Percentiles rank a stretch among this genome's conserved stretches.
Evolutionary conservation across 23 red algal genomes (phyloP).

Genomic region (Gracilaria domingensis): DNA sequence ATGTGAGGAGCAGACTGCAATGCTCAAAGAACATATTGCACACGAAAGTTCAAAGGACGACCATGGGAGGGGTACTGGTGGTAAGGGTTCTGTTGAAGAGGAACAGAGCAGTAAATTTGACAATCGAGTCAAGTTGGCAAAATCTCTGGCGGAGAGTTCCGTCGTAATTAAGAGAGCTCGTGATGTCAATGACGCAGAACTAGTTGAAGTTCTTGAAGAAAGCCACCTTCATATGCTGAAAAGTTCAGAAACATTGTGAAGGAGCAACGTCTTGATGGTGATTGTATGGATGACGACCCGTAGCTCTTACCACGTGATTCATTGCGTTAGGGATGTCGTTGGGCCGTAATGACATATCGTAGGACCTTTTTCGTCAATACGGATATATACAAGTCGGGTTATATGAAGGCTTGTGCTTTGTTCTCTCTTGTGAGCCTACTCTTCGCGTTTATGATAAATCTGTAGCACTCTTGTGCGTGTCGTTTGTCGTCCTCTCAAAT

Average conservation of each 20-base stretch:
- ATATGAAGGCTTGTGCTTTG: no score
- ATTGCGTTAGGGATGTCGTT: no score
- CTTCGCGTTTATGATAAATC: no score
- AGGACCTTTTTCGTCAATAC: no score
- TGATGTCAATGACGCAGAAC: neutral
- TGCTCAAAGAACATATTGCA: neutral
- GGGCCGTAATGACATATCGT: no score
- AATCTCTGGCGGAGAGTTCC: neutral
- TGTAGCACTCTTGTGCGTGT: no score
- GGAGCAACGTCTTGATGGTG: neutral
- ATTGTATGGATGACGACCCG: no score
- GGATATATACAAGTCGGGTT: no score
- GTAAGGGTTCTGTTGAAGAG: neutral
- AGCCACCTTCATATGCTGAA: neutral
- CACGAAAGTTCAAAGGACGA: neutral
- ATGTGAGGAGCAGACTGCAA: neutral
- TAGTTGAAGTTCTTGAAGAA: constrained; percentile 7
- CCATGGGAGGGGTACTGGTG: neutral
- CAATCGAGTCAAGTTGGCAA: neutral
- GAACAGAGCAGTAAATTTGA: neutral
- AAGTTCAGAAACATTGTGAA: neutral
- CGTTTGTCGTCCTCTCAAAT: no score
- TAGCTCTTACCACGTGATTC: no score
- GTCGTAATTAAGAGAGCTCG: neutral
- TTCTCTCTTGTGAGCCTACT: no score